Base-by-base conservation (phyloP, 257 asterid genomes). In the Nicotiana knightiana region DNA sequence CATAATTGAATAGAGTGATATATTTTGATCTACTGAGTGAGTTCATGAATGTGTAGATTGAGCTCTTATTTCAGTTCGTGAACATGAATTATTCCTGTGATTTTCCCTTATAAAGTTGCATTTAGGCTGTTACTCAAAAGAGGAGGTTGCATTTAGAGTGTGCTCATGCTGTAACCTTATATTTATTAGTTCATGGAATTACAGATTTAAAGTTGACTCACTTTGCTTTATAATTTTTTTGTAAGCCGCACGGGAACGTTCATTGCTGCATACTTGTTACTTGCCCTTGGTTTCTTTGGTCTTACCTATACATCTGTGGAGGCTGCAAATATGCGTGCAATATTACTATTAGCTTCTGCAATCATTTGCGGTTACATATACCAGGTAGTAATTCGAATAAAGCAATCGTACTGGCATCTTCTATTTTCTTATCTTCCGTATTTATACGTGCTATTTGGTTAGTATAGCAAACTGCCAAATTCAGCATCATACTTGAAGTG, bases 311-410 rank as follows among this genome's bases (percentile, higher is more conserved):
- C 87, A 62, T 86, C 99, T 13, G 11, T 90, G 9, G 92, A 91
- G 85, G 97, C 97, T 59, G 88, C 90, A 84, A 96, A 89, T 82
- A 35, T 82, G 62, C 89, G 88, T 39, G 84, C 97, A 18, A 73
- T 94, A 62, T 55, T 91, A 39, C 87, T 96, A 79, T 86, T 96
- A 63, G 82, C 91, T 13, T 89, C 82, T 76, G 90, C 97, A 59
- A 86, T 96, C 80, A 73, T 87, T 79, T 93, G 99, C 65, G 99
- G 98, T 83, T 93, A 91, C 81, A 80, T 96, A 37, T 96, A 96
- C 87, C 99, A 95, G 98, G 99, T 92, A 80, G 98, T 92, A 80
- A 64, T 53, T 65, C 15, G 28, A 65, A 43, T 16, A 16, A 64
- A 65, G 65, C 55, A 65, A 39, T 48, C 3, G 16, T 35, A 13